Base-by-base conservation (phyloP, 805 yeast species). In the Huiozyma naganishii region DNA sequence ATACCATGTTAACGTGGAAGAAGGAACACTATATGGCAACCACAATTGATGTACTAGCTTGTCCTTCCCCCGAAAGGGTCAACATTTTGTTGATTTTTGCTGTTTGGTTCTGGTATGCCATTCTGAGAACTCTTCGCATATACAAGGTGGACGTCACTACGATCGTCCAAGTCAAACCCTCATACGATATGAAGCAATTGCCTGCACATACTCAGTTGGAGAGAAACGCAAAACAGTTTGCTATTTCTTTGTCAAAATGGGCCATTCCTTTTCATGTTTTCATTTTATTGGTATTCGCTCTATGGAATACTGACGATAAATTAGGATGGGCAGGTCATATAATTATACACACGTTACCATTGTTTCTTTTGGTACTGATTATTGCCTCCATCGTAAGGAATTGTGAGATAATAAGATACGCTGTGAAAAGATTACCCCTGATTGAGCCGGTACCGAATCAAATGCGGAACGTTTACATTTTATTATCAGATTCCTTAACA, bases 401-500 rank as follows among this genome's bases (percentile, higher is more conserved):
- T 63, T 48, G 54, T 70, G 11, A 75, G 75, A 6, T 59, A 68
- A 39, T 49, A 64, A 5, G 66, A 71, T 36, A 59, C 73, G 39
- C 44, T 58, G 2, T 49, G 56, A 32, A 58, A 69, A 11, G 62
- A 68, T 41, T 55, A 46, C 39, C 56, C 57, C 23, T 54, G 70
- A 35, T 61, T 71, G 52, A 65, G 59, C 48, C 73, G 62, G 40
- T 50, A 51, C 48, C 58, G 40, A 29, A 48, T 41, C 51, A 56
- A 43, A 57, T 47, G 59, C 66, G 59, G 70, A 75, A 59, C 41
- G 65, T 58, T 44, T 97, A 90, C 58, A 83, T 90, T 34, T 62
- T 92, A 39, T 59, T 89, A 10, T 77, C 95, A 6, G 98, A 90
- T 65, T 78, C 88, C 5, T 67, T 92, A 39, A 83, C 94, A 0